Conservation (phyloP, 345 rosid genomes). For the Sonneratia alba region DNA sequence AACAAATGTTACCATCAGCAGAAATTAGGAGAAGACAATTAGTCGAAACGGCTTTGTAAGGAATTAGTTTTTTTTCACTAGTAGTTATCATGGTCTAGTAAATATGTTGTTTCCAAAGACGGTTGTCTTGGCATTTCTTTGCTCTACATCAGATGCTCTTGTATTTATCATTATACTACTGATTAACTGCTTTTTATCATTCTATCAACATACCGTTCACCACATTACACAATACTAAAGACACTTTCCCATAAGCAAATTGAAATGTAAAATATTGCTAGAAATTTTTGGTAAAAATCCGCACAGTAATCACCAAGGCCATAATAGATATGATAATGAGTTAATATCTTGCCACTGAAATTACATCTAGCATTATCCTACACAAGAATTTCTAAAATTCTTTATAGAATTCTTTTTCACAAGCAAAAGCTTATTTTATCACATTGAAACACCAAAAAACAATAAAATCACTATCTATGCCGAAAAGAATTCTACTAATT, state of each 20-base stretch:
- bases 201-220: neutral
- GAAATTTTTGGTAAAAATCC: neutral
- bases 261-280: neutral
- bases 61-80: neutral
- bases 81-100: neutral
- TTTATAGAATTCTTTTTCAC: neutral
- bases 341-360: neutral
- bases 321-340: neutral
- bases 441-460: neutral
- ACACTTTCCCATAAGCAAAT: neutral
- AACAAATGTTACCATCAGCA: neutral
- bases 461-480: neutral
- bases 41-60: neutral
- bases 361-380: neutral
- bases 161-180: neutral
- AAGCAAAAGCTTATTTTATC: neutral
- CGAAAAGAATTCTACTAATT: neutral
- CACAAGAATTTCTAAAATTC: neutral
- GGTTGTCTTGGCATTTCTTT: neutral
- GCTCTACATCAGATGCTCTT: neutral
- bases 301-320: neutral
- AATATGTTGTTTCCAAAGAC: neutral
- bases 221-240: neutral
- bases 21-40: neutral
- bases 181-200: neutral